Evolutionary conservation across 139 green algal genomes (phyloP).

Genomic region (Asterochloris sp.): DNA sequence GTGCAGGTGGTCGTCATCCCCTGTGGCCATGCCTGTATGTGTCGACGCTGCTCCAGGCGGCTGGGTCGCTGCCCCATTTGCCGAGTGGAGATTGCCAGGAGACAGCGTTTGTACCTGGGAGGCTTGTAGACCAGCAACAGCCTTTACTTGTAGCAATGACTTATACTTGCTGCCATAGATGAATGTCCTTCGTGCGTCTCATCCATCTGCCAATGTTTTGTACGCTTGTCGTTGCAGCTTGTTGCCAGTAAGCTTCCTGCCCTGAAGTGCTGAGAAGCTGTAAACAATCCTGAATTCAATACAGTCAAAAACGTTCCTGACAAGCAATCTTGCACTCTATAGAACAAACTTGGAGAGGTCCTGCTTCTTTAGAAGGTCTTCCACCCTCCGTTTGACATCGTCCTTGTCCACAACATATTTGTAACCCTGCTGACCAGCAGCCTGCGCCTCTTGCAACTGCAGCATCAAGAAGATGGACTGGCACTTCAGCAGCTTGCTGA

Average conservation of each 20-base stretch:
- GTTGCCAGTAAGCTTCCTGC: too few relatives aligned
- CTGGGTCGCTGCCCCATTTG: constrained; percentile 73
- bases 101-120: constrained; percentile 70
- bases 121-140: background rate
- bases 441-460: constrained; percentile 33
- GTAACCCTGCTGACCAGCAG: constrained; percentile 17
- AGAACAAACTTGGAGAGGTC: constrained; percentile 77
- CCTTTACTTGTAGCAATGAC: too few relatives aligned
- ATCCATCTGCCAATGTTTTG: too few relatives aligned
- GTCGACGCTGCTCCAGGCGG: constrained; percentile 61
- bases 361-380: constrained; percentile 64
- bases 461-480: background rate
- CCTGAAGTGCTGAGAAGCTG: too few relatives aligned
- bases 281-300: too few relatives aligned
- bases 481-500: too few relatives aligned
- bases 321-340: background rate
- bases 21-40: constrained; percentile 78
- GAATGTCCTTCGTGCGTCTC: too few relatives aligned
- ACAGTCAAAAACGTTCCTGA: too few relatives aligned
- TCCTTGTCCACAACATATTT: constrained; percentile 57
- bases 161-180: too few relatives aligned
- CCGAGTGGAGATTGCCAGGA: constrained; percentile 58
- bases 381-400: constrained; percentile 51
- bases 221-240: too few relatives aligned
- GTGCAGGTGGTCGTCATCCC: constrained; percentile 72